Conservation (phyloP, 139 green algal genomes). For the Coelastrella sp. region DNA sequence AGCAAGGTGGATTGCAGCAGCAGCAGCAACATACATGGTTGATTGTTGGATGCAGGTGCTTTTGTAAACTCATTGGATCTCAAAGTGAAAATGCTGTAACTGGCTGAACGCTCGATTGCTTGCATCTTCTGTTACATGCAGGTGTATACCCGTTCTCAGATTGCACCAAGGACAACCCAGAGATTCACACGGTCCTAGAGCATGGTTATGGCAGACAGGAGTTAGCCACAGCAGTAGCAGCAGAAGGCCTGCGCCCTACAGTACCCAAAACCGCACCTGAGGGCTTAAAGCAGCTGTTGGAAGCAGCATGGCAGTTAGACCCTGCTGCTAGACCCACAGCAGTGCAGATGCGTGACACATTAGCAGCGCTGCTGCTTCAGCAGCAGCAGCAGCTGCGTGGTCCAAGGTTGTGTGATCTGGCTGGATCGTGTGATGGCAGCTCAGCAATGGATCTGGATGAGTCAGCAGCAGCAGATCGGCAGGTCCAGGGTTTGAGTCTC, state of each 20-base stretch:
- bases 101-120: too few species aligned
- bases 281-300: conserved; percentile 63
- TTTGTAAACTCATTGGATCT: too few species aligned
- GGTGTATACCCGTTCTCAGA: conserved; percentile 79
- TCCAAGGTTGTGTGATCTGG: not conserved
- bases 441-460: conserved; percentile 28
- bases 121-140: not conserved
- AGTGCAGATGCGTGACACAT: conserved; percentile 52
- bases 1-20: too few species aligned
- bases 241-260: conserved; percentile 86
- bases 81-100: too few species aligned
- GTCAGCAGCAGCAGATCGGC: not conserved
- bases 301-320: conserved; percentile 73
- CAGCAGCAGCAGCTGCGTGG: conserved; percentile 21
- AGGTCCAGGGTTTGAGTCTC: not conserved
- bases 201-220: conserved; percentile 92
- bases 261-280: conserved; percentile 46
- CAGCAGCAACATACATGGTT: too few species aligned
- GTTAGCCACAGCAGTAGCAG: conserved; percentile 84
- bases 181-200: conserved; percentile 91
- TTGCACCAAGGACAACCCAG: conserved; percentile 89
- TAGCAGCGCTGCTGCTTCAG: conserved; percentile 26
- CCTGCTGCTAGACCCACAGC: conserved; percentile 63
- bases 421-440: not conserved
- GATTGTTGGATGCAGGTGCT: too few species aligned